Base-by-base conservation (phyloP, 352 stramenopile genomes). In the Phytophthora megakarya region DNA sequence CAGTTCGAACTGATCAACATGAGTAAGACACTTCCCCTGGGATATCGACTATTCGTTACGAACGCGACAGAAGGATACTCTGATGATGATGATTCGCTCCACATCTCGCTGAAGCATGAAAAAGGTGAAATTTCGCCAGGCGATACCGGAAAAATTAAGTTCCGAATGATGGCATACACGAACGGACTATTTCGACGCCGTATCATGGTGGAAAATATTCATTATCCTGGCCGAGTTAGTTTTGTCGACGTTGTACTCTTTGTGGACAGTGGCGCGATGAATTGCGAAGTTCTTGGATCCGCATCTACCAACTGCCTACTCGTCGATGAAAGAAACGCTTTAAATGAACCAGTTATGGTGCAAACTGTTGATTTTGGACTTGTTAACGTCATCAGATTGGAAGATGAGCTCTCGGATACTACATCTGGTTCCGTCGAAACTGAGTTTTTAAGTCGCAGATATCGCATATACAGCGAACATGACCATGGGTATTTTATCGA, bases 121-220 rank as follows among this genome's bases (percentile, higher is more conserved):
- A 91, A 91, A 43, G 88, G 85, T 9, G 80, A 91, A 54, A 83
- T 96, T 44, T 44, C 70, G 12, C 72, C 86, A 4, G 83, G 78
- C 10, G 84, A 88, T 55, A 82, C 72, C 3, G 67, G 70, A 30
- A 63, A 60, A 15, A 75, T 96, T 45, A 59, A 76, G 16, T 94
- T 96, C 48, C 65, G 63, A 11, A 62, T 95, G 11, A 81, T 81
- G 43, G 81, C 88, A 10, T 83, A 82, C 26, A 86, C 74, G 39
- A 86, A 88, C 38, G 88, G 88, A 11, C 70, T 95, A 18, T 95
- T 95, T 59, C 78, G 85, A 26, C 73, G 86, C 22, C 84, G 86
- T 12, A 90, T 96, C 35, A 64, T 95, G 40, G 76, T 96, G 21
- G 86, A 95, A 59, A 96, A 95, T 43, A 76, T 88, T 28, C 73